Evolutionary conservation across 352 stramenopile genomes (phyloP).

Genomic region (Thraustotheca clavata): DNA sequence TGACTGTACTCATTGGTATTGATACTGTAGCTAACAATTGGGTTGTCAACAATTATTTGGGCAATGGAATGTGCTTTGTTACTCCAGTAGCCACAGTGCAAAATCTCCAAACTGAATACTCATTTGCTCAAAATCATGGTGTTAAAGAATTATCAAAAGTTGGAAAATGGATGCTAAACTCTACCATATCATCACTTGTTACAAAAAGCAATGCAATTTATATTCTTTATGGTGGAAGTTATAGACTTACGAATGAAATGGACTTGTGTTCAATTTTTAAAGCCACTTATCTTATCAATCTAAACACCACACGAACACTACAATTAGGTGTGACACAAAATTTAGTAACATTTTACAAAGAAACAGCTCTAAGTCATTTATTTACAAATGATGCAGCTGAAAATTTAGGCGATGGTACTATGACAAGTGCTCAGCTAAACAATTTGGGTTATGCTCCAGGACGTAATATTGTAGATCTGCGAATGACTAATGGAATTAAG

Average conservation of each 20-base stretch:
- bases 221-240: background rate
- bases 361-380: background rate
- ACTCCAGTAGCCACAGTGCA: conserved; percentile 4
- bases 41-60: conserved; percentile 2
- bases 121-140: background rate
- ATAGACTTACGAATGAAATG: background rate
- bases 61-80: background rate
- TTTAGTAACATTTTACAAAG: background rate
- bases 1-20: background rate
- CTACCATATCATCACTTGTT: background rate
- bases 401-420: background rate
- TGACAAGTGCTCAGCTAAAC: background rate
- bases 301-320: background rate
- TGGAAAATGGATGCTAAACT: background rate
- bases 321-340: background rate
- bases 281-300: background rate
- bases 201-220: background rate
- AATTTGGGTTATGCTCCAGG: background rate
- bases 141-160: conserved; percentile 2
- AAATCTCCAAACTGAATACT: background rate
- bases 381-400: background rate
- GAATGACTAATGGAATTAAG: background rate
- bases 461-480: background rate
- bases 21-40: conserved; percentile 16
- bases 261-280: conserved; percentile 5